Percentiles rank a stretch among this genome's conserved stretches.
phyloP scores from a whole-genome alignment of 345 rosid species.

The Excoecaria cochinchinensis region DNA sequence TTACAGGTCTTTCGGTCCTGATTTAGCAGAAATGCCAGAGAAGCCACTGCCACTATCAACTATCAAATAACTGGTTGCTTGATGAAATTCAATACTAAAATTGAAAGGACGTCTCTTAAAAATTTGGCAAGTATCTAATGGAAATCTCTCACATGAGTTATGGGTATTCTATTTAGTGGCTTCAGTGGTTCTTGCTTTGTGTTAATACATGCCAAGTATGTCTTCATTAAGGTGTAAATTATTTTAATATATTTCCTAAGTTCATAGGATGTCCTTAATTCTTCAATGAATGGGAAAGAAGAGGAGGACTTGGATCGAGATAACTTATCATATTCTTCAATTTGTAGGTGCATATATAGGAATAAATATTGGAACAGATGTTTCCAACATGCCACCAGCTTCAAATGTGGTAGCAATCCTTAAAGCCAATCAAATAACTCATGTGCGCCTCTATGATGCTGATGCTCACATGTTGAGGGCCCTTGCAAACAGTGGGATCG shows the following conservation, averaged over 20 bases:
- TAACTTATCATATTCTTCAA: conserved; percentile 12
- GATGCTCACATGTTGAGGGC: conserved; percentile 86
- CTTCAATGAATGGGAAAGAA: neutral
- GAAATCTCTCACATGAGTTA: neutral
- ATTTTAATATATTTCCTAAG: neutral
- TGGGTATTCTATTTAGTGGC: too few relatives aligned
- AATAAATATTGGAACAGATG: conserved; percentile 80
- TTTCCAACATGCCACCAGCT: conserved; percentile 72
- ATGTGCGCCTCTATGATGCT: conserved; percentile 83
- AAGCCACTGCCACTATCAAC: neutral
- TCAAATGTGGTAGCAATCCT: conserved; percentile 57
- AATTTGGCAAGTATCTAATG: neutral
- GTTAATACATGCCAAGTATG: neutral
- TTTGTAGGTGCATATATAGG: conserved; percentile 75
- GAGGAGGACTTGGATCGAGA: neutral
- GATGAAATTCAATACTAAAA: neutral
- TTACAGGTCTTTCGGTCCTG: neutral
- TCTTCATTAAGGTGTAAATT: neutral
- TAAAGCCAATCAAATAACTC: conserved; percentile 64
- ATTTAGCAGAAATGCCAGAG: neutral
- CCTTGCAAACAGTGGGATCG: conserved; percentile 68
- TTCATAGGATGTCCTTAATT: neutral
- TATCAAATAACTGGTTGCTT: neutral
- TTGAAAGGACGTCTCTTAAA: neutral
- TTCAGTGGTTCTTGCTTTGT: neutral